These are phyloP conservation scores for Ocimum tenuiflorum DNA, from an alignment of 257 asterid species.

Conservation along the genomic window DNA sequence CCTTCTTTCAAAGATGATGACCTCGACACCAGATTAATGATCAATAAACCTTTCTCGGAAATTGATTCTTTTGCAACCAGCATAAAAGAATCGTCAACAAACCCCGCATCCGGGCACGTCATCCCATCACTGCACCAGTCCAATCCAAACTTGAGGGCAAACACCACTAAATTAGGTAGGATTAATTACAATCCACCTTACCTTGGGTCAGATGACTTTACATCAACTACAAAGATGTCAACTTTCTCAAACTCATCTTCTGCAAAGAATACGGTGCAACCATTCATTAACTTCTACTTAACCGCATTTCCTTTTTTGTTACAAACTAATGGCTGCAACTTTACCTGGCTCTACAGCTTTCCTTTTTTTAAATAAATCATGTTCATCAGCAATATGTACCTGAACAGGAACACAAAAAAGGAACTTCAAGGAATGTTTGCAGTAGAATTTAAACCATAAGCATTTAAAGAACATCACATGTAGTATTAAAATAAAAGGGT, in stretches of 20 bases:
- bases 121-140: too few species aligned
- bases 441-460: neutral
- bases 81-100: too few species aligned
- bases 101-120: too few species aligned
- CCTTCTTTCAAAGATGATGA: too few species aligned
- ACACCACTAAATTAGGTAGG: too few species aligned
- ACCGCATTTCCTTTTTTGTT: constrained; percentile 6
- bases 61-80: too few species aligned
- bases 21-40: too few species aligned
- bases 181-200: too few species aligned
- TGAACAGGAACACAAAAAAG: constrained; percentile 8
- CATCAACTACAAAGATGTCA: constrained; percentile 78
- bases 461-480: constrained; percentile 1
- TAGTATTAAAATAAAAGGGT: neutral
- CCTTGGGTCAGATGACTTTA: neutral
- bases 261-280: constrained; percentile 17
- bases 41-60: too few species aligned
- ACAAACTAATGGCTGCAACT: constrained; percentile 14
- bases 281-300: constrained; percentile 17
- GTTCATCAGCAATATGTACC: constrained; percentile 74
- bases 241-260: constrained; percentile 30
- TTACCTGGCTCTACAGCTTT: constrained; percentile 26
- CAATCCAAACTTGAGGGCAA: too few species aligned
- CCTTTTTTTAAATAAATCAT: constrained; percentile 48
- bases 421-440: neutral